These are phyloP conservation scores for Penicillium psychrosexuale DNA, from an alignment of 2,329 filamentous ascomycete genomes.

Conservation along the genomic window DNA sequence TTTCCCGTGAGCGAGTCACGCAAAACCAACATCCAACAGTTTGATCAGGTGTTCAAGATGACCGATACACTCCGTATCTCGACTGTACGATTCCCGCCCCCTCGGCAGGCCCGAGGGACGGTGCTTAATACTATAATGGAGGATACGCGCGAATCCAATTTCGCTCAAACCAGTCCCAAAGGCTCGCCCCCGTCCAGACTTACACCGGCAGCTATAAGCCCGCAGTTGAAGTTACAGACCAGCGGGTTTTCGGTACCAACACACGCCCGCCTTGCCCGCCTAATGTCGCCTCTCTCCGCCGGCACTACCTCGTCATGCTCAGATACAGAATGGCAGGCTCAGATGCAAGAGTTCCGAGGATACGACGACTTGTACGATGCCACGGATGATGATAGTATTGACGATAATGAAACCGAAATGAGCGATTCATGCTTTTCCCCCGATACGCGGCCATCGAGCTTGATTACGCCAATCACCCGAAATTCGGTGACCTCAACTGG, in stretches of 20 bases:
- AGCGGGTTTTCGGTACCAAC: conserved; percentile 25
- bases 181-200: conserved; percentile 5
- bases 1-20: conserved; percentile 1
- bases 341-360: conserved; percentile 70
- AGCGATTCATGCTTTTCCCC: conserved; percentile 48
- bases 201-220: conserved; percentile 13
- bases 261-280: conserved; percentile 22
- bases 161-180: conserved; percentile 16
- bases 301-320: conserved; percentile 37
- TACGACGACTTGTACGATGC: conserved; percentile 88
- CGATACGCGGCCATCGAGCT: conserved; percentile 50
- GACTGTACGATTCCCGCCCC: conserved; percentile 51
- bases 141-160: conserved; percentile 43
- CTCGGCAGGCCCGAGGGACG: conserved; percentile 57
- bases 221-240: conserved; percentile 38
- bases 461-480: conserved; percentile 42
- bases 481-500: conserved; percentile 37
- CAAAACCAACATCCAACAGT: conserved; percentile 30
- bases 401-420: conserved; percentile 43
- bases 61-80: conserved; percentile 48
- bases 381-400: conserved; percentile 67
- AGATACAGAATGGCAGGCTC: conserved; percentile 60
- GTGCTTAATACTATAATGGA: conserved; percentile 65
- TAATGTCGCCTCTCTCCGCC: conserved; percentile 35
- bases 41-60: conserved; percentile 37